These are phyloP conservation scores for Solanum sitiens DNA, from an alignment of 257 asterid genomes.

Conservation along the genomic window DNA sequence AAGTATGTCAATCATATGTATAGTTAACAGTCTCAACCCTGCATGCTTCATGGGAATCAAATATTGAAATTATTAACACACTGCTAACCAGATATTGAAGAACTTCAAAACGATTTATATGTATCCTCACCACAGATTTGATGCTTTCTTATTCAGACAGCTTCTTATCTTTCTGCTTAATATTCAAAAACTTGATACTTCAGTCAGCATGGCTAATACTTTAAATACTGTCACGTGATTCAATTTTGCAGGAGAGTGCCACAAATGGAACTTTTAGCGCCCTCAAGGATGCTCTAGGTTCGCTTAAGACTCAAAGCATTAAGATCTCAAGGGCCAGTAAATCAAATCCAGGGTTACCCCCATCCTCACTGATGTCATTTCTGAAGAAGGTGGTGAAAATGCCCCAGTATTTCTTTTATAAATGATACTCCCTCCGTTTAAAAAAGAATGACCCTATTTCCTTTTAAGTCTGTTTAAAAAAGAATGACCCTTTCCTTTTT, in stretches of 20 bases:
- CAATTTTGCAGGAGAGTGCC: conserved; percentile 4
- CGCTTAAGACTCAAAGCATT: conserved; percentile 38
- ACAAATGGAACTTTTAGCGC: conserved; percentile 50
- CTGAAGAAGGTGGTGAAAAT: conserved; percentile 54
- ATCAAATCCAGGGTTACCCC: conserved; percentile 91
- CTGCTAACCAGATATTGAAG: not conserved
- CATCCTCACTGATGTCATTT: conserved; percentile 91
- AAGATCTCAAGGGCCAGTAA: conserved; percentile 55
- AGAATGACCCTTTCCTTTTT: no score
- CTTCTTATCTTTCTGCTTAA: not conserved
- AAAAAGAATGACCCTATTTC: no score
- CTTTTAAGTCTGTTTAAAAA: no score
- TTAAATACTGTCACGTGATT: not conserved
- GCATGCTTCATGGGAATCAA: not conserved
- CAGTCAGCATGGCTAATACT: not conserved
- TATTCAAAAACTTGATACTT: not conserved
- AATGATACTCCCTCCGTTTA: not conserved
- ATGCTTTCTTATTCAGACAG: not conserved
- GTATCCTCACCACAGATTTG: not conserved
- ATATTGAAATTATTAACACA: not conserved
- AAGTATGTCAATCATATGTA: not conserved
- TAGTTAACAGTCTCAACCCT: not conserved
- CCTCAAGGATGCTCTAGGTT: conserved; percentile 55
- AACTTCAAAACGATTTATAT: not conserved
- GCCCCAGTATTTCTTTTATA: not conserved